A percentile compares a stretch with the other conserved stretches of the same genome.
Evolutionary conservation across 208 protist species (phyloP).

Genomic region (Zelonia costaricensis): DNA sequence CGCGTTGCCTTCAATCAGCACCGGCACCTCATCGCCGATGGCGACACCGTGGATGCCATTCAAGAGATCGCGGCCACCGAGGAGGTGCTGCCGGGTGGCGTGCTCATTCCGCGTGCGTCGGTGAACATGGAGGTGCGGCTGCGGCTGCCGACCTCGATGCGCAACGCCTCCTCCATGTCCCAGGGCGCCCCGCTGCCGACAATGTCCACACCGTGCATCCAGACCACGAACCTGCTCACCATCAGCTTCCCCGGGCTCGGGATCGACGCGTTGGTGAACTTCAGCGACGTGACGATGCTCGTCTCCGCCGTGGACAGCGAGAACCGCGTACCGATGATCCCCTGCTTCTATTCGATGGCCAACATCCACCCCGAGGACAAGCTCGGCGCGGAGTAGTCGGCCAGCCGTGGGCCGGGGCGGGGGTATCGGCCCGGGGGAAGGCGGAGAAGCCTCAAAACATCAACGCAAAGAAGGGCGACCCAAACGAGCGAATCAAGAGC

Average conservation of each 20-base stretch:
- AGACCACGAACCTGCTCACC: slow-evolving; percentile 19
- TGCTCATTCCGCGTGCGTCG: slow-evolving; percentile 9
- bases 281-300: slow-evolving; percentile 23
- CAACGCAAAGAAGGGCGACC: too few species aligned
- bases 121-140: slow-evolving; percentile 7
- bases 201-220: slow-evolving; percentile 26
- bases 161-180: neutral
- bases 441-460: too few species aligned
- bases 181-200: slow-evolving; percentile 14
- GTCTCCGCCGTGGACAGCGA: slow-evolving; percentile 21
- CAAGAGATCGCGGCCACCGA: slow-evolving; percentile 9
- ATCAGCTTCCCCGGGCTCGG: slow-evolving; percentile 24
- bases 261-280: slow-evolving; percentile 11
- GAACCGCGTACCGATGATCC: slow-evolving; percentile 15
- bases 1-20: slow-evolving; percentile 27
- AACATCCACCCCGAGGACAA: slow-evolving; percentile 28
- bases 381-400: slow-evolving; percentile 21
- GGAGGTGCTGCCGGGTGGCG: slow-evolving; percentile 4
- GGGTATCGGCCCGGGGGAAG: too few species aligned
- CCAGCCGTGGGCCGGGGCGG: too few species aligned
- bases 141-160: slow-evolving; percentile 11
- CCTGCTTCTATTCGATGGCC: slow-evolving; percentile 16
- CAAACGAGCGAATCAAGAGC: too few species aligned
- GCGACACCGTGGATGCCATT: slow-evolving; percentile 1
- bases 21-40: slow-evolving; percentile 19